phyloP scores from a whole-genome alignment of 169 alveolate species.

The Blepharisma undulans region DNA sequence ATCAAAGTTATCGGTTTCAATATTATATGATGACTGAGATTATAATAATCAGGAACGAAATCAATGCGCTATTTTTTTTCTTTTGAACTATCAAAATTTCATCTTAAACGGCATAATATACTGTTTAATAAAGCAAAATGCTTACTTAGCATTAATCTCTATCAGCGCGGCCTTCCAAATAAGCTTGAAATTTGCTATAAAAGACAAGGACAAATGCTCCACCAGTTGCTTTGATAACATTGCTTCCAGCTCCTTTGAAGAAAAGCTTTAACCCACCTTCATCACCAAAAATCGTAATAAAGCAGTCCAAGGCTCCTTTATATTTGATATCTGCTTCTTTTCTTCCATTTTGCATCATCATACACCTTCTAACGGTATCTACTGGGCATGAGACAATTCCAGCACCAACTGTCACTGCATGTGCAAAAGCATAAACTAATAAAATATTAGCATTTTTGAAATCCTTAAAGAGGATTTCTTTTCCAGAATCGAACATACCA shows the following conservation, averaged over 20 bases:
- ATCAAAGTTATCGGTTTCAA: no score
- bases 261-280: constrained; percentile 59
- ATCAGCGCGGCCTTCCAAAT: no score
- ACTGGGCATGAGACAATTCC: constrained; percentile 75
- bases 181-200: constrained; percentile 52
- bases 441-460: constrained; percentile 35
- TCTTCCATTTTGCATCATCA: constrained; percentile 61
- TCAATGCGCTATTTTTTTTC: no score
- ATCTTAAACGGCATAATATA: no score
- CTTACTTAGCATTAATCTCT: no score
- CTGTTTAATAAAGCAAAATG: no score
- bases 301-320: constrained; percentile 56
- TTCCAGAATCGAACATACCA: constrained; percentile 65
- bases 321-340: constrained; percentile 37
- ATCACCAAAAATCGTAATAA: constrained; percentile 40
- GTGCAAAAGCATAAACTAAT: constrained; percentile 56
- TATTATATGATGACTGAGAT: no score
- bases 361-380: constrained; percentile 73
- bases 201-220: constrained; percentile 59
- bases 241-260: constrained; percentile 67
- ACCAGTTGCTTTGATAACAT: constrained; percentile 64
- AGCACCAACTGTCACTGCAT: constrained; percentile 48
- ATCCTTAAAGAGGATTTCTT: constrained; percentile 41
- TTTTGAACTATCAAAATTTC: no score
- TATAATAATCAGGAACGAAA: no score